phyloP scores from a whole-genome alignment of 257 asterid species.

The Mitragyna speciosa region DNA sequence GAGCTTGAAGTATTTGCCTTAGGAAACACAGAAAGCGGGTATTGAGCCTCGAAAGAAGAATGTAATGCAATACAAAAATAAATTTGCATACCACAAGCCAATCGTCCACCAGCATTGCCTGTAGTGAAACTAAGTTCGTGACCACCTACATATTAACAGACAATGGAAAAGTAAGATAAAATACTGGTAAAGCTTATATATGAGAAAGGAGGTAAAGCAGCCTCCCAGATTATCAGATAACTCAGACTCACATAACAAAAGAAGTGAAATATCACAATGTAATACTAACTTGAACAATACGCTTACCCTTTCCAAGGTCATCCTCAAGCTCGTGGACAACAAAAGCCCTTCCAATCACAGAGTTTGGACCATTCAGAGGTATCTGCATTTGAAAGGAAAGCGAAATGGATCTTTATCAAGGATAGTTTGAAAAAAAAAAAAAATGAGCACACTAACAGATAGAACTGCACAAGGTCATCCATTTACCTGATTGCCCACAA shows the following conservation, averaged over 20 bases:
- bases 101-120: conserved; percentile 96
- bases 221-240: neutral
- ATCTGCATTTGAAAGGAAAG: conserved; percentile 46
- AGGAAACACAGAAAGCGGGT: neutral
- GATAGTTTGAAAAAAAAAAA: too few relatives aligned
- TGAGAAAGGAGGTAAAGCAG: neutral
- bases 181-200: neutral
- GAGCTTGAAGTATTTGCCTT: neutral
- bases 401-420: neutral
- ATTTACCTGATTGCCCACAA: conserved; percentile 74
- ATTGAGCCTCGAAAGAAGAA: conserved; percentile 10
- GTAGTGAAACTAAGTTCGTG: conserved; percentile 92
- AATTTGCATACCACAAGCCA: conserved; percentile 81
- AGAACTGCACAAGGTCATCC: conserved; percentile 11
- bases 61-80: neutral
- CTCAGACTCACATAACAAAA: neutral
- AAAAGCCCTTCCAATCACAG: conserved; percentile 92
- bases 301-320: conserved; percentile 94
- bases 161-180: neutral
- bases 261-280: neutral
- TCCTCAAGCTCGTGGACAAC: conserved; percentile 95
- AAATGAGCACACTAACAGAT: conserved; percentile 3
- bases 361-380: conserved; percentile 76
- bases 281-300: neutral
- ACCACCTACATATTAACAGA: conserved; percentile 54